A percentile compares a stretch with the other conserved stretches of the same genome.
phyloP scores from a whole-genome alignment of 2,329 filamentous ascomycete genomes.

The Conoideocrella luteorostrata region DNA sequence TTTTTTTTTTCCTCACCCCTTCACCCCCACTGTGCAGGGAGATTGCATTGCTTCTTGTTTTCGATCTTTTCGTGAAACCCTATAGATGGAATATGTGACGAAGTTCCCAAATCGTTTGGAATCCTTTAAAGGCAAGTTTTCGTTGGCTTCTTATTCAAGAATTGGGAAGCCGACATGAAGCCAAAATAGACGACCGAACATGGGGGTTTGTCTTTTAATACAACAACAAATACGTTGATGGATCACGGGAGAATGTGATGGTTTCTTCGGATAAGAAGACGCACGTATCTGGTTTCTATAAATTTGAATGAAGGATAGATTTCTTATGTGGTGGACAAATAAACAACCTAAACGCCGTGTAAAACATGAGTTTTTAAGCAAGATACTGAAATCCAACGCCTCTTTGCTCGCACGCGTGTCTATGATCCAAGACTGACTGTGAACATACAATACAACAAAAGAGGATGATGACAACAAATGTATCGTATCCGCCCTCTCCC shows the following conservation, averaged over 20 bases:
- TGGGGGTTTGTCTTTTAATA: not conserved
- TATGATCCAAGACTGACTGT: too few species aligned
- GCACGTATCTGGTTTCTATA: too few species aligned
- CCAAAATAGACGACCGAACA: not conserved
- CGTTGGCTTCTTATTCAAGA: not conserved
- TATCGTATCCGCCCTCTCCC: too few species aligned
- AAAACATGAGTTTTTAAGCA: not conserved
- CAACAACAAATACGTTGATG: not conserved
- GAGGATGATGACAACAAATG: not conserved
- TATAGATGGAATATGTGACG: slow-evolving; percentile 6
- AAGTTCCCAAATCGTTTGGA: not conserved
- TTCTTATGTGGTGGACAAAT: not conserved
- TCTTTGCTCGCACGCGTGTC: not conserved
- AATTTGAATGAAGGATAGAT: not conserved
- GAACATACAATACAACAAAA: too few species aligned
- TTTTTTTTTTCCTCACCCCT: not conserved
- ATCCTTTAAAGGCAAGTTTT: not conserved
- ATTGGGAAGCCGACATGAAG: not conserved
- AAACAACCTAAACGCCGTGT: not conserved
- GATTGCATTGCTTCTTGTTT: not conserved
- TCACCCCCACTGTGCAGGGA: too few species aligned
- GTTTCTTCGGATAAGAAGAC: not conserved
- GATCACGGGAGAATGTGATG: not conserved
- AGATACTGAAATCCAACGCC: not conserved
- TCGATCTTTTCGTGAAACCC: not conserved